Base-by-base conservation (phyloP, 2,329 filamentous ascomycete species). In the Fusarium verrucosum region DNA sequence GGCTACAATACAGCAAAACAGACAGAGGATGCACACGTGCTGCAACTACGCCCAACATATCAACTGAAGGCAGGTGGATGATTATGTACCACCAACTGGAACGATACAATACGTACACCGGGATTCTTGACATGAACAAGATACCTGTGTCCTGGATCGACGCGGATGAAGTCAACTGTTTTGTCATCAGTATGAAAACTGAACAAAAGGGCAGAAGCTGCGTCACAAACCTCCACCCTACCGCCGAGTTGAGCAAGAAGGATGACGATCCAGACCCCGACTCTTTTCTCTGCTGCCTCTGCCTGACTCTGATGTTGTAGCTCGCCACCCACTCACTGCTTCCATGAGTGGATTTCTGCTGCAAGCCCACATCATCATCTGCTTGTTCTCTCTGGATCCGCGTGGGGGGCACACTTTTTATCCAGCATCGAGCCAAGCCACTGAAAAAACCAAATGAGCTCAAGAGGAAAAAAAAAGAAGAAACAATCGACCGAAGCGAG, bases 211-310 rank as follows among this genome's bases (percentile, higher is more conserved):
- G 20, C 40, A 58, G 58, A 58, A 59, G 40, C 50, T 66, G 63
- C 62, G 46, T 66, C 58, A 66, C 58, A 66, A 66, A 58, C 45
- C 49, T 40, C 25, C 22, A 19, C 30, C 30, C 13, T 30, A 5
- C 13, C 16, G 10, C 26, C 26, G 36, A 52, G 33, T 20, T 30
- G 28, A 41, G 54, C 19, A 28, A 36, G 45, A 56, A 20, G 30
- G 36, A 17, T n/a, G 58, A 32, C 35, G 62, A 66, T 56, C 49
- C 42, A 59, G 62, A 66, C 63, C 53, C 50, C 57, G 58, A 36
- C 38, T n/a, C 41, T 19, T 35, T 37, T 50, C 20, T 49, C 50
- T 46, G 16, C 11, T 41, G 26, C 25, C 28, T 28, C 26, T 23
- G 16, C 5, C 25, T 30, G 26, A n/a, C n/a, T 16, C 10, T 35